Evolutionary conservation across 2,329 filamentous ascomycete genomes (phyloP).

Genomic region (Alternaria rosae): DNA sequence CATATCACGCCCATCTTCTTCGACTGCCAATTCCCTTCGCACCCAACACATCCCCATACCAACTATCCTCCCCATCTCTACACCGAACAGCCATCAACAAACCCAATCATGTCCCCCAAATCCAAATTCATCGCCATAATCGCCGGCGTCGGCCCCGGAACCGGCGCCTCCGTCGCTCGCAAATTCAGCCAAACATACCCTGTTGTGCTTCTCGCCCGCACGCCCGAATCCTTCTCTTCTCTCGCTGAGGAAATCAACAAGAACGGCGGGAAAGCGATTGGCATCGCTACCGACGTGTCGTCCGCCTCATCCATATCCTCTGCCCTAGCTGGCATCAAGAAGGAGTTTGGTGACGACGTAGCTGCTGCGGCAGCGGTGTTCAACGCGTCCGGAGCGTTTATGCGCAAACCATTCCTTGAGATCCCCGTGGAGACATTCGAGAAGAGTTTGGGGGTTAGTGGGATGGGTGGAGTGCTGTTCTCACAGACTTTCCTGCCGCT

Average conservation of each 20-base stretch:
- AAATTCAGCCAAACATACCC: conserved; percentile 71
- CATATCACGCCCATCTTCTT: background rate
- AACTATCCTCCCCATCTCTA: background rate
- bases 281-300: conserved; percentile 71
- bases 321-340: conserved; percentile 63
- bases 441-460: conserved; percentile 55
- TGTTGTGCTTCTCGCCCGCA: conserved; percentile 77
- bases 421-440: conserved; percentile 65
- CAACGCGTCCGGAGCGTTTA: conserved; percentile 69
- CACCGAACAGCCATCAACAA: background rate
- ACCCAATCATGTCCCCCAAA: conserved; percentile 34
- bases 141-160: conserved; percentile 76
- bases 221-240: conserved; percentile 68
- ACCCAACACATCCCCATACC: background rate
- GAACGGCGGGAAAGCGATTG: conserved; percentile 72
- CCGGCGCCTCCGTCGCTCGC: conserved; percentile 67
- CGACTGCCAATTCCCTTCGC: background rate
- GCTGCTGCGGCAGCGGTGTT: conserved; percentile 68
- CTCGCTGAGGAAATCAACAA: conserved; percentile 73
- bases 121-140: conserved; percentile 71
- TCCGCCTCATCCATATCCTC: conserved; percentile 62
- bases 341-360: conserved; percentile 62
- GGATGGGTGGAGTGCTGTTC: conserved; percentile 76
- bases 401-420: conserved; percentile 68
- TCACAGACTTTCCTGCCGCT: conserved; percentile 74